Conservation (phyloP, 75 land plant species). For the Adiantum capillusveneris region DNA sequence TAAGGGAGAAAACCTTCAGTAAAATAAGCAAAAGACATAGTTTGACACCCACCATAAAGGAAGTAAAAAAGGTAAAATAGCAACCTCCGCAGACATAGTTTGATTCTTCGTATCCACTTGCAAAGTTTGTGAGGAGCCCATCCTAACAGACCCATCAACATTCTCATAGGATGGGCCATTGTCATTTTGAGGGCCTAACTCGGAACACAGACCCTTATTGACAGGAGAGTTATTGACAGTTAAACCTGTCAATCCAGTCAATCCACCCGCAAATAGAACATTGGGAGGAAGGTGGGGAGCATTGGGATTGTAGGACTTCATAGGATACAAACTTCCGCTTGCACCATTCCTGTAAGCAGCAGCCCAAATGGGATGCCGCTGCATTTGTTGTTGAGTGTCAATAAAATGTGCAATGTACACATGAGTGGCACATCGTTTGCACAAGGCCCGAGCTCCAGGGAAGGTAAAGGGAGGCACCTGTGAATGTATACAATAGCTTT, state of each 20-base stretch:
- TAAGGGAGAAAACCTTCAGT: no score
- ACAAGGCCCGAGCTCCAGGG: constrained; percentile 9
- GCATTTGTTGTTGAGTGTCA: constrained; percentile 32
- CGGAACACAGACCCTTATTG: neutral
- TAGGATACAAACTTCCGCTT: constrained; percentile 13
- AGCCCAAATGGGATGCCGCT: constrained; percentile 24
- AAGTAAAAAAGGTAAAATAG: no score
- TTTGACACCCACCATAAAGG: no score
- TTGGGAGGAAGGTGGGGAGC: neutral
- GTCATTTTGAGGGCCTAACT: constrained; percentile 6
- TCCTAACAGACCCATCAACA: no score
- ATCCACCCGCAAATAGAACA: no score
- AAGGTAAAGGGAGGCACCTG: neutral
- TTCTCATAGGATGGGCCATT: neutral
- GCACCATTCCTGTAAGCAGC: constrained; percentile 23
- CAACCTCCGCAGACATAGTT: no score
- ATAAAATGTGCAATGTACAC: constrained; percentile 42
- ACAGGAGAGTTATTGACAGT: constrained; percentile 9
- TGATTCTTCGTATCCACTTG: no score
- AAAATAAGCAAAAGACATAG: no score
- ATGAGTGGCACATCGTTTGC: constrained; percentile 36
- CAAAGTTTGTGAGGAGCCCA: no score
- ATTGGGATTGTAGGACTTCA: constrained; percentile 5
- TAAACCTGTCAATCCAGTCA: constrained; percentile 7
- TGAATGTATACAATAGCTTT: no score